Conservation (phyloP, 2,329 filamentous ascomycete genomes). For the Epichloe coenophiala region DNA sequence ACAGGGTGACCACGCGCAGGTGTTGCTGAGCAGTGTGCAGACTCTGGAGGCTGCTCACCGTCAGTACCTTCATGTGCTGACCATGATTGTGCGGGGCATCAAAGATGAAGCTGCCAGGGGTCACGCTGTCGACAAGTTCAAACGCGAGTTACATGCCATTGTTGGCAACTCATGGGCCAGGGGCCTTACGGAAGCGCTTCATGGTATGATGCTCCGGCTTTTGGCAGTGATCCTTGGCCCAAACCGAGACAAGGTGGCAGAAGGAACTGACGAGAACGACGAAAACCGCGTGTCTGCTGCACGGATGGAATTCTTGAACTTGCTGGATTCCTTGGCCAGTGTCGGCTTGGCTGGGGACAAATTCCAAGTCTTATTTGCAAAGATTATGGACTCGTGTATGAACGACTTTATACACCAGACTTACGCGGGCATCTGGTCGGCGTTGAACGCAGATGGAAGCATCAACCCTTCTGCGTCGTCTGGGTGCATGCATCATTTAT, state of each 20-base stretch:
- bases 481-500: constrained; percentile 44
- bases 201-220: constrained; percentile 38
- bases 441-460: constrained; percentile 10
- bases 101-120: constrained; percentile 22
- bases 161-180: constrained; percentile 48
- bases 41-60: constrained; percentile 46
- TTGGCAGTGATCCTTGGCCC: constrained; percentile 33
- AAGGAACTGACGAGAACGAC: constrained; percentile 2
- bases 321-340: constrained; percentile 45
- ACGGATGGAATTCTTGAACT: constrained; percentile 36
- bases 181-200: constrained; percentile 39
- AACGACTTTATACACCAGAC: constrained; percentile 45
- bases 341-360: constrained; percentile 56
- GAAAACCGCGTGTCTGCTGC: constrained; percentile 21
- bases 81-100: constrained; percentile 35
- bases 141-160: constrained; percentile 48
- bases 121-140: constrained; percentile 36
- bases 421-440: constrained; percentile 49
- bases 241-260: not conserved
- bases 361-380: constrained; percentile 59
- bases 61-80: constrained; percentile 42
- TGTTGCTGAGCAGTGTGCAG: constrained; percentile 38
- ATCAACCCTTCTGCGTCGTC: not conserved
- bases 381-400: constrained; percentile 55
- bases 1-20: constrained; percentile 28